Conservation (phyloP, 1,139 yeast species). For the Yamadazyma membranifaciens region DNA sequence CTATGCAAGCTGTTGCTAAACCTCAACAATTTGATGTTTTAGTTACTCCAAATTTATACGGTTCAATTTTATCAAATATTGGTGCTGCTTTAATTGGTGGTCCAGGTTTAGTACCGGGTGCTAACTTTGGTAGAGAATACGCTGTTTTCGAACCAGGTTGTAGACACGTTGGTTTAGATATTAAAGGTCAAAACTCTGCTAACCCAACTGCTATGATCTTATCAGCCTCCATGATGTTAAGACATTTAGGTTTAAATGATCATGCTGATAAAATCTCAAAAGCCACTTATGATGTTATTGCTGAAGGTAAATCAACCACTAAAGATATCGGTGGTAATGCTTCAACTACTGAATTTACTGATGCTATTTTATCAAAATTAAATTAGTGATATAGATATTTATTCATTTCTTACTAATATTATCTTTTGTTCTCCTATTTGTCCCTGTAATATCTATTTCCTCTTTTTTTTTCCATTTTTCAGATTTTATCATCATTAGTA, state of each 20-base stretch:
- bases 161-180: constrained; percentile 98
- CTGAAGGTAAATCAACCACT: constrained; percentile 80
- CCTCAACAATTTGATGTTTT: constrained; percentile 98
- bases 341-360: constrained; percentile 91
- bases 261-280: constrained; percentile 82
- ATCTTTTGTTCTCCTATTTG: too few species aligned
- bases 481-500: too few species aligned
- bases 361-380: constrained; percentile 72
- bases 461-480: too few species aligned
- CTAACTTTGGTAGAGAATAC: constrained; percentile 95
- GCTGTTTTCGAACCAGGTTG: constrained; percentile 99
- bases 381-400: constrained; percentile 20
- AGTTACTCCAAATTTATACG: constrained; percentile 97
- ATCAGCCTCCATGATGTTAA: constrained; percentile 85
- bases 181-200: constrained; percentile 90
- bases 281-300: constrained; percentile 87
- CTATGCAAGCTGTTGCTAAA: constrained; percentile 98
- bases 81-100: constrained; percentile 99
- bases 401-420: not conserved
- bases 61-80: constrained; percentile 94
- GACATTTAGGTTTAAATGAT: constrained; percentile 86
- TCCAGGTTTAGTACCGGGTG: constrained; percentile 98
- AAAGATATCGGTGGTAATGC: constrained; percentile 86
- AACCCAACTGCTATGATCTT: constrained; percentile 98
- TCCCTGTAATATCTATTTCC: too few species aligned